Base-by-base conservation (phyloP, 2,329 filamentous ascomycete genomes). In the Neodidymelliopsis sp. region DNA sequence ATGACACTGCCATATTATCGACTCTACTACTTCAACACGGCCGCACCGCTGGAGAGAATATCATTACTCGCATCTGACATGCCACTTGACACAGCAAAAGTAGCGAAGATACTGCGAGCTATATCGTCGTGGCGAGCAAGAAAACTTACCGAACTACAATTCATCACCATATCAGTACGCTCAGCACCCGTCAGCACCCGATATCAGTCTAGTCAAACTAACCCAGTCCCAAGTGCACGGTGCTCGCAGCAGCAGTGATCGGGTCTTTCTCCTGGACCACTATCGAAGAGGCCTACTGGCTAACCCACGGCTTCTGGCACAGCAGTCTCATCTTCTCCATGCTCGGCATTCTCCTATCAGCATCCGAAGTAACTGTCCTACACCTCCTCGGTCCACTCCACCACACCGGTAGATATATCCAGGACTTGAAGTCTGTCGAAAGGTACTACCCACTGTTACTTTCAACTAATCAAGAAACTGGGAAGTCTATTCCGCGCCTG, bases 1-100 rank as follows among this genome's bases (percentile, higher is more conserved):
- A n/a, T n/a, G 76, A 56, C 53, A 11, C 27, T 59, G 3, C 50
- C 56, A 7, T 59, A 59, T 20, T 54, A 59, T 16, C 56, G 56
- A 7, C 36, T 54, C 9, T 56, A 54, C 34, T 30, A 46, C 4
- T 56, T 54, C 44, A 59, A 59, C 37, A 56, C 53, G 0, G 33
- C 28, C 19, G 27, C 36, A 10, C 53, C 56, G 7, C 23, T 56
- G 1, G 12, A 38, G 11, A 52, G 23, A 12, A 59, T 59, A 15
- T 42, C 53, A 2, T 23, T 2, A 10, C 24, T 56, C 2, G 50
- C 53, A 1, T 44, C 39, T 12, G 38, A 49, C n/a, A 27, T 30
- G 10, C 29, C 20, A 24, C 33, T 43, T 4, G 22, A 30, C 3
- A 2, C n/a, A 3, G n/a, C n/a, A n/a, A n/a, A n/a, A n/a, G n/a